phyloP scores from a whole-genome alignment of 306 rosid genomes.

The Trifolium dubium region DNA sequence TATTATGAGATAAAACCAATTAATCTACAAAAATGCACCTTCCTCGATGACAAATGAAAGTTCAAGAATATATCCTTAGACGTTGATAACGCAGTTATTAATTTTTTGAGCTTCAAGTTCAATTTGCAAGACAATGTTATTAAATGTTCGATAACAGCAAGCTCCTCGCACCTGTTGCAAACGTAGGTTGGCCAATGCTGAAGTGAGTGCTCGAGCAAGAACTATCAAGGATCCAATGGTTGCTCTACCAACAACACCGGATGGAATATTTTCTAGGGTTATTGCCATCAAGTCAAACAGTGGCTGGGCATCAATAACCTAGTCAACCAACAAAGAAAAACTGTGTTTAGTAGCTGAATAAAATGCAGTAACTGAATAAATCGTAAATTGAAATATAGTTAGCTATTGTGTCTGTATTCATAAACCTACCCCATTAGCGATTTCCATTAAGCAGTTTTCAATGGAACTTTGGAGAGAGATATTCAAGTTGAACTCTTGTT shows the following conservation, averaged over 20 bases:
- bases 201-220: slow-evolving; percentile 72
- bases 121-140: slow-evolving; percentile 5
- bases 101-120: slow-evolving; percentile 5
- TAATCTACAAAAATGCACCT: background rate
- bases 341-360: slow-evolving; percentile 29
- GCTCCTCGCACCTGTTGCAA: slow-evolving; percentile 68
- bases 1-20: slow-evolving; percentile 19
- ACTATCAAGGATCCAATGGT: slow-evolving; percentile 76
- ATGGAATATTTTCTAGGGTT: slow-evolving; percentile 78
- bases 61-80: background rate
- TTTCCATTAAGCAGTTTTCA: slow-evolving; percentile 85
- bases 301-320: slow-evolving; percentile 74
- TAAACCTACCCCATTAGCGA: slow-evolving; percentile 73
- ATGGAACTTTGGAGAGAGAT: slow-evolving; percentile 81
- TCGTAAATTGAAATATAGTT: background rate
- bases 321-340: slow-evolving; percentile 37
- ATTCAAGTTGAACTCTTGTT: slow-evolving; percentile 76
- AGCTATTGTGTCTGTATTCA: background rate
- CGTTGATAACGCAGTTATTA: background rate
- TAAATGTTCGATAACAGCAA: background rate
- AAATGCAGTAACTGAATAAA: slow-evolving; percentile 25
- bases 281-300: slow-evolving; percentile 90
- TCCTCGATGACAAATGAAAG: background rate
- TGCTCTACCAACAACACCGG: slow-evolving; percentile 77
- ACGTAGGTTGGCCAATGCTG: slow-evolving; percentile 58